These are phyloP conservation scores for Incumbomyces lentus DNA, from an alignment of 2,329 filamentous ascomycete species.

Conservation along the genomic window DNA sequence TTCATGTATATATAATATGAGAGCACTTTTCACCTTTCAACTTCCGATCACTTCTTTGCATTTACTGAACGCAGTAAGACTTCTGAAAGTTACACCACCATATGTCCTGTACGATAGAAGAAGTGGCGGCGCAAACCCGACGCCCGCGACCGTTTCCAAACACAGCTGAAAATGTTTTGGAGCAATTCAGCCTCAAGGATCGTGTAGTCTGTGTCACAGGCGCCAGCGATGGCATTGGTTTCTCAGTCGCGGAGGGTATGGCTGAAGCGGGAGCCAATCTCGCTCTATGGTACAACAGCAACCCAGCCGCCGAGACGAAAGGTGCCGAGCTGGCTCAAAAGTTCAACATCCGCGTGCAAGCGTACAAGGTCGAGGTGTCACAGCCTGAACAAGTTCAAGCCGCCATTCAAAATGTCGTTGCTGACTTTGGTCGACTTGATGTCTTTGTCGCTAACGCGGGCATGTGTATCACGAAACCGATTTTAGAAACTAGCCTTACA, in stretches of 20 bases:
- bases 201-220: slow-evolving; percentile 23
- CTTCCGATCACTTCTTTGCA: too few species aligned
- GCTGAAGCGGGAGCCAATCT: slow-evolving; percentile 32
- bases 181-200: slow-evolving; percentile 23
- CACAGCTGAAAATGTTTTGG: slow-evolving; percentile 17
- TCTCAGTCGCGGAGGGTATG: slow-evolving; percentile 31
- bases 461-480: slow-evolving; percentile 45
- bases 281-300: slow-evolving; percentile 26
- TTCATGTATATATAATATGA: too few species aligned
- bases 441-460: slow-evolving; percentile 40
- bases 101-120: too few species aligned
- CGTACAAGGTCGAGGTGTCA: slow-evolving; percentile 27
- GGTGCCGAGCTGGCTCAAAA: slow-evolving; percentile 23
- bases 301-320: slow-evolving; percentile 16
- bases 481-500: slow-evolving; percentile 43
- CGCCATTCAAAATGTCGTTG: slow-evolving; percentile 25
- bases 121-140: not conserved
- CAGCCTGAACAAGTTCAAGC: slow-evolving; percentile 18
- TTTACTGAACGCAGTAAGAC: too few species aligned
- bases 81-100: too few species aligned
- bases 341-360: slow-evolving; percentile 25
- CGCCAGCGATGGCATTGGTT: slow-evolving; percentile 28
- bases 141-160: not conserved
- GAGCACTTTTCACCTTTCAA: too few species aligned
- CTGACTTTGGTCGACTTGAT: slow-evolving; percentile 35